A percentile compares a stretch with the other conserved stretches of the same genome.
These are phyloP conservation scores for Salix dunnii DNA, from an alignment of 345 rosid genomes.

Conservation along the genomic window DNA sequence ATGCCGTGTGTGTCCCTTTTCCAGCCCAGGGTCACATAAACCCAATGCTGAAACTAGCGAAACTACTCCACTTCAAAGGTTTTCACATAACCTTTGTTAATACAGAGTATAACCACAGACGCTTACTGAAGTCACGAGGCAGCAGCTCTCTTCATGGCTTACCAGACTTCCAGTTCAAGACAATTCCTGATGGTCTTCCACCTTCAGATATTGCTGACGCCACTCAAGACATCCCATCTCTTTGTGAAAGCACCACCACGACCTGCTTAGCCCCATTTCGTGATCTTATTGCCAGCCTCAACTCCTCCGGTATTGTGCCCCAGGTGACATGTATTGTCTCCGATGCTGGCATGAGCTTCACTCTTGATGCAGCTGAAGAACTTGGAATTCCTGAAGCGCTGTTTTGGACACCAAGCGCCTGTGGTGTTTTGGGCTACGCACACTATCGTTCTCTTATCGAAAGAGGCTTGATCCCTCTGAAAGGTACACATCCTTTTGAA, in stretches of 20 bases:
- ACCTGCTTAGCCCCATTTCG: conserved; percentile 32
- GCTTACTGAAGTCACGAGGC: conserved; percentile 27
- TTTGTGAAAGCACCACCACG: conserved; percentile 34
- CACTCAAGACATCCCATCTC: conserved; percentile 43
- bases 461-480: conserved; percentile 38
- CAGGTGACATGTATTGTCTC: conserved; percentile 42
- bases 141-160: conserved; percentile 10
- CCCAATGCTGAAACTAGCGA: conserved; percentile 49
- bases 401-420: conserved; percentile 27
- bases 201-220: conserved; percentile 19
- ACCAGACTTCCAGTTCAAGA: conserved; percentile 27
- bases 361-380: conserved; percentile 27
- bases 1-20: conserved; percentile 51
- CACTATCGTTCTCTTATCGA: conserved; percentile 27
- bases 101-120: conserved; percentile 38
- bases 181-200: conserved; percentile 37
- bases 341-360: conserved; percentile 39
- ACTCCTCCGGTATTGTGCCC: conserved; percentile 15
- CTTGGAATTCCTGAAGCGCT: conserved; percentile 23
- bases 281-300: conserved; percentile 29
- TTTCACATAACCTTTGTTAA: conserved; percentile 55
- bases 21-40: conserved; percentile 57
- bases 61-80: conserved; percentile 43
- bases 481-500: conserved; percentile 26
- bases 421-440: conserved; percentile 24